phyloP scores from a whole-genome alignment of 139 green algal species.

The Haematococcus sp. region DNA sequence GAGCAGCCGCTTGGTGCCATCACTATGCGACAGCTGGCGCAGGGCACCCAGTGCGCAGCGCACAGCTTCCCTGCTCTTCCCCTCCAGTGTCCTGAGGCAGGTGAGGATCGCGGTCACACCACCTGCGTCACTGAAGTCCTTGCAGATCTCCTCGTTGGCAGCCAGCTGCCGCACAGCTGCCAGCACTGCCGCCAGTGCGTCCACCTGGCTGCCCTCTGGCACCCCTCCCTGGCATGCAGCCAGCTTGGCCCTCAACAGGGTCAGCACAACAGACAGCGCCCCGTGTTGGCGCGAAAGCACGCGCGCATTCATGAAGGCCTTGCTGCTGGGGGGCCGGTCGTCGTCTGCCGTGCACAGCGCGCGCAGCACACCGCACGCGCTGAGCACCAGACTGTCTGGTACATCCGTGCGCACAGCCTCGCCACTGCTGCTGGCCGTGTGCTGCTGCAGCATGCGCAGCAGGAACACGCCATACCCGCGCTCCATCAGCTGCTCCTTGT shows the following conservation, averaged over 20 bases:
- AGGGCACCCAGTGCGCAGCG: conserved; percentile 29
- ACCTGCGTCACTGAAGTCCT: conserved; percentile 38
- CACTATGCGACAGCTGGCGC: conserved; percentile 81
- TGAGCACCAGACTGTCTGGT: not conserved
- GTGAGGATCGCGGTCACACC: conserved; percentile 25
- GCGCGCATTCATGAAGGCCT: conserved; percentile 50
- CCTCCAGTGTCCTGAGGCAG: conserved; percentile 2
- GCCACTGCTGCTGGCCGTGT: not conserved
- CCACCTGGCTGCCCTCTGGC: too few relatives aligned
- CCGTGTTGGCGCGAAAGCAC: conserved; percentile 31
- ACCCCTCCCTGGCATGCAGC: not conserved
- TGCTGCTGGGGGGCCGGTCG: conserved; percentile 44
- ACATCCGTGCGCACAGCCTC: too few relatives aligned
- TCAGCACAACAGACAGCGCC: conserved; percentile 18
- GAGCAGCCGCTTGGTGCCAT: conserved; percentile 68
- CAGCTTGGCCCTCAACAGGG: conserved; percentile 3
- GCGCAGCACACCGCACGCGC: conserved; percentile 21
- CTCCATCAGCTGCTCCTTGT: conserved; percentile 19
- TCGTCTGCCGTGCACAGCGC: conserved; percentile 64
- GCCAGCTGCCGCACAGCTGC: conserved; percentile 21
- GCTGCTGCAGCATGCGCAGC: conserved; percentile 4
- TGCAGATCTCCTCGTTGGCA: conserved; percentile 49
- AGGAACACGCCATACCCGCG: not conserved
- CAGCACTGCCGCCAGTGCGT: conserved; percentile 9
- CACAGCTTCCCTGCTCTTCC: conserved; percentile 17